Conservation (phyloP, 371 early-diverging fungal genomes). For the Gilbertella persicaria region DNA sequence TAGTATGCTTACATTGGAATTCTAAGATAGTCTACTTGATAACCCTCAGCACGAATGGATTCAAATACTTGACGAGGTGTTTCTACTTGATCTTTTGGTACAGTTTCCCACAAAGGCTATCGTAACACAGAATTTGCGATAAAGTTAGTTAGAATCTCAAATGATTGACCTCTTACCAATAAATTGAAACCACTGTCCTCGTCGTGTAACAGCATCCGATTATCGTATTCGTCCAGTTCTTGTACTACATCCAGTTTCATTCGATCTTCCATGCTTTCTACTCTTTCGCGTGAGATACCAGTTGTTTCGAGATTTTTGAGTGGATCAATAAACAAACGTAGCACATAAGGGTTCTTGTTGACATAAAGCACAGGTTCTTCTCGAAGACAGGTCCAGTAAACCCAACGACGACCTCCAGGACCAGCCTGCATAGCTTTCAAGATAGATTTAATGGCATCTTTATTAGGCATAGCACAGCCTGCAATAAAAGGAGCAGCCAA, state of each 20-base stretch:
- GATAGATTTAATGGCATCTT: constrained; percentile 52
- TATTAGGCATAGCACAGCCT: constrained; percentile 58
- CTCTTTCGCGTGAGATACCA: constrained; percentile 64
- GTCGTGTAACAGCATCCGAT: constrained; percentile 60
- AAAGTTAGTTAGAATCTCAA: neutral
- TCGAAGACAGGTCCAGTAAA: constrained; percentile 68
- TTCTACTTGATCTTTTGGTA: constrained; percentile 44
- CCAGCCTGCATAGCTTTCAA: constrained; percentile 49
- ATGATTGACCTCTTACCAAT: constrained; percentile 38
- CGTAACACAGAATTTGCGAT: neutral
- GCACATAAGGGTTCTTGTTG: constrained; percentile 59
- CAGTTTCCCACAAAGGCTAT: constrained; percentile 66
- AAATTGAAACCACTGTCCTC: constrained; percentile 49
- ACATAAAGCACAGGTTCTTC: constrained; percentile 78
- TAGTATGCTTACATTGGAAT: constrained; percentile 58
- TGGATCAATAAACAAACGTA: constrained; percentile 61
- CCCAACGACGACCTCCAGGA: constrained; percentile 41
- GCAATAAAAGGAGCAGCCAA: constrained; percentile 22
- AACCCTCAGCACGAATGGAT: constrained; percentile 50
- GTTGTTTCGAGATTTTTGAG: constrained; percentile 63
- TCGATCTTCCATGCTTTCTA: constrained; percentile 64
- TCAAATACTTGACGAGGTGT: constrained; percentile 61
- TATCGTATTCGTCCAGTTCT: constrained; percentile 53
- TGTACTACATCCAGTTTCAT: constrained; percentile 59
- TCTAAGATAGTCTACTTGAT: constrained; percentile 58